Base-by-base conservation (phyloP, 192 early-diverging fungal genomes). In the Geosiphon pyriformis region DNA sequence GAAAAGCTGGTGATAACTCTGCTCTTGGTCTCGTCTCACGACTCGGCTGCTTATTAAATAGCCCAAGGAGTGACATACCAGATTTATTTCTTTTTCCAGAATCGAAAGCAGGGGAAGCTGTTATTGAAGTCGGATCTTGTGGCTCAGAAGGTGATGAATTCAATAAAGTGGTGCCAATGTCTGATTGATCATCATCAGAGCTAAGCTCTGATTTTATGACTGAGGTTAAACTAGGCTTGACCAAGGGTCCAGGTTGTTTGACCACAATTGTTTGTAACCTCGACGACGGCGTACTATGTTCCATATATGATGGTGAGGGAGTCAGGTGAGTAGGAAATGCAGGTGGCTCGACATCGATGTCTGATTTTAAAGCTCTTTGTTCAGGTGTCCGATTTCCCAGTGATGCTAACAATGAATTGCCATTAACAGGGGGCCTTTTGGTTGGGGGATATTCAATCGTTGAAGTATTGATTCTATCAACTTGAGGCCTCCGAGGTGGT, bases 11-110 rank as follows among this genome's bases (percentile, higher is more conserved):
- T 42, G 59, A 46, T 34, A 3, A n/a, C 8, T 8, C 15, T 42
- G 22, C 33, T 7, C 17, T 12, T 26, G 20, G 3, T 0, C 20
- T 42, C 22, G 22, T 3, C 20, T 61, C 34, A 12, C 17, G 31
- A 53, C 20, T 15, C 10, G 48, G 17, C 53, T 65, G 63, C 35
- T 65, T 65, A 65, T 65, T 65, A 27, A 65, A 65, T 3, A 65
- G 25, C 26, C 63, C 63, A 26, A 51, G 32, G n/a, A 61, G 20
- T 37, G 33, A 37, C n/a, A 35, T 34, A 26, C 50, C 33, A 33
- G 20, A 10, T 30, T 65, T 65, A 33, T 33, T 32, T 7, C 18
- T 27, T n/a, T 34, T 50, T 30, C 47, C 46, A 2, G 60, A n/a
- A 27, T 22, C 31, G 17, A 27, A 18, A 29, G 15, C 6, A 6